Evolutionary conservation across 1,139 yeast species (phyloP), one percentile per base, ranked within the genome.

Genomic region (Yamadazyma dushanensis): DNA sequence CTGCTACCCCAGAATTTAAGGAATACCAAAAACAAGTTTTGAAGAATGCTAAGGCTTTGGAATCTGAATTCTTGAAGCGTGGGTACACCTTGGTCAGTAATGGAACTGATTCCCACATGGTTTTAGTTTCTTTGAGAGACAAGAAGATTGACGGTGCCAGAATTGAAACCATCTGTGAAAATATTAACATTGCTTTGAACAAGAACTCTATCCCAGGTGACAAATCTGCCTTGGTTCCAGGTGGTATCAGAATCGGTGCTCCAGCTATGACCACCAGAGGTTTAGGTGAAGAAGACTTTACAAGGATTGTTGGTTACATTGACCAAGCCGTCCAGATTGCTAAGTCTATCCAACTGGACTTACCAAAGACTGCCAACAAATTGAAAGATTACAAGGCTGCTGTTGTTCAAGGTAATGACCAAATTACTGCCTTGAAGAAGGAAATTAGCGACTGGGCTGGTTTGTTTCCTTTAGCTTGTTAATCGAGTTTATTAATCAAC

Each of bases 201-300:
- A 92, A 92, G 72, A 92, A 92, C 77, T 84, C 98, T 35, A 89
- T 92, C 50, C 97, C 98, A 45, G 97, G 97, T 58, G 98, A 92
- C 68, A 89, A 86, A 73, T 87, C 96, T 34, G 98, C 98, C 43
- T 78, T 92, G 48, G 95, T 89, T 41, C 98, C 98, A 58, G 95
- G 96, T 63, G 98, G 98, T 66, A 82, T 92, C 47, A 87, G 98
- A 72, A 83, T 92, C 47, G 98, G 98, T 61, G 89, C 98, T 28
- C 98, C 98, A 50, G 97, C 97, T 45, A 92, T 92, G 98, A 79
- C 97, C 46, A 87, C 97, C 44, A 86, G 98, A 72, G 98, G 97
- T 54, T 78, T 90, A 58, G 83, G 87, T 49, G 88, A 83, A 60
- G 83, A 74, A 47, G 97, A 92, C 59, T 92, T 90, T 69, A 76